Evolutionary conservation across 805 yeast genomes (phyloP), one percentile per base, ranked within the genome.

Genomic region (Teunomyces gatunensis): DNA sequence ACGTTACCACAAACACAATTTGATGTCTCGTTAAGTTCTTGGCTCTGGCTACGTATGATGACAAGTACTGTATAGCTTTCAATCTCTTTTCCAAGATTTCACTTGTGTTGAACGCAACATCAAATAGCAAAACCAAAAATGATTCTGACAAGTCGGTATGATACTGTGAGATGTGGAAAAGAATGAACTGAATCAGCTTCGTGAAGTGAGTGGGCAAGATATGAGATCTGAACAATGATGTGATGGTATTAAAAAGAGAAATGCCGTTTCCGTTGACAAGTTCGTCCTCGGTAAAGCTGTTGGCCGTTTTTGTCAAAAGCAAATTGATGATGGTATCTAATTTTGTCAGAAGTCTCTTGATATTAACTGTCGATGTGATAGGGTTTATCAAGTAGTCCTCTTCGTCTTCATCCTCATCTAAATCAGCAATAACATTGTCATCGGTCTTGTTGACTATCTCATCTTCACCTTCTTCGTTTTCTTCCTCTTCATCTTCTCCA

Each of bases 141-240:
- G 96, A 85, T 56, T 92, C 98, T 61, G 88, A 80, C 49, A 92
- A 73, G 58, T 88, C 95, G 4, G 85, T 81, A 58, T 87, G 88
- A 49, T 83, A 81, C 64, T 91, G 97, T 6, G 96, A 81, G 20
- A 85, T 75, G 53, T 84, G 84, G 67, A 92, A 92, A 64, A 91
- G 65, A 21, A 91, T 70, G 61, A 87, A 92, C 66, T 92, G 99
- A 18, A 89, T 84, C 35, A 90, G 84, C 58, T 88, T 83, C 10
- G 98, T 92, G 63, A 86, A 85, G 65, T 91, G 96, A 1, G 99
- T 94, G 20, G 97, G 95, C 51, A 92, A 71, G 34, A 94, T 79
- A 56, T 89, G 94, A 1, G 89, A 77, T 58, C 83, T 84, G 75
- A 92, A 92, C 21, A 88, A 71, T 1, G 91, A 80, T 0, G 87